Base-by-base conservation (phyloP, 106 monocot species). In the Dendrobium chrysotoxum region DNA sequence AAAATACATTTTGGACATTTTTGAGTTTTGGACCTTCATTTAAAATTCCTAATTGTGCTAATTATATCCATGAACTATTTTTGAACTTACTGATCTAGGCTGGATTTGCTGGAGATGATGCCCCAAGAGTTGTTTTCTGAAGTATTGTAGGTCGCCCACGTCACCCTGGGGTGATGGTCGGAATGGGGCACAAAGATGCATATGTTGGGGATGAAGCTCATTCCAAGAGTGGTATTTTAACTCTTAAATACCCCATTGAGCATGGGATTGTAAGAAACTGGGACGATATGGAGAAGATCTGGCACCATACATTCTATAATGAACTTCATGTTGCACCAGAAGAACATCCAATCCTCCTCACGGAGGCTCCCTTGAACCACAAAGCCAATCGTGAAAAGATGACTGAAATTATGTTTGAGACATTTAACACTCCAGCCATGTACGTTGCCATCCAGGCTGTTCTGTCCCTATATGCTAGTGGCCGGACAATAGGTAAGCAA, bases 41-140 rank as follows among this genome's bases (percentile, higher is more conserved):
- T 6, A 44, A 44, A 44, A 44, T 44, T 44, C 9, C 44, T 9
- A 57, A 57, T 72, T 72, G 28, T 72, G n/a, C 16, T 72, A 21
- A 57, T 17, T 57, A 57, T 18, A 65, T 65, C 26, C 71, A 71
- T 71, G 71, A 31, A 35, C 35, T 74, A 47, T 35, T 35, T 2
- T 44, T 76, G 47, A 76, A 45, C 7, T 11, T 23, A 23, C 47
- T 46, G 42, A 40, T 30, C 13, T 50, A 86, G 86, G 86, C 86
- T 67, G 86, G 86, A 11, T 85, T 85, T 85, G 82, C 85, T 12
- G 82, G 85, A 15, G 85, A 85, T 79, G 85, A 85, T 79, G 85
- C 85, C 17, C 85, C 85, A 18, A 82, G 85, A 46, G 85, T 82
- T 3, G 85, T 85, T 28, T 85, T 85, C 44, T 82, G 82, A 7